These are phyloP conservation scores for Pichia phayaonensis DNA, from an alignment of 805 yeast species.

Conservation along the genomic window DNA sequence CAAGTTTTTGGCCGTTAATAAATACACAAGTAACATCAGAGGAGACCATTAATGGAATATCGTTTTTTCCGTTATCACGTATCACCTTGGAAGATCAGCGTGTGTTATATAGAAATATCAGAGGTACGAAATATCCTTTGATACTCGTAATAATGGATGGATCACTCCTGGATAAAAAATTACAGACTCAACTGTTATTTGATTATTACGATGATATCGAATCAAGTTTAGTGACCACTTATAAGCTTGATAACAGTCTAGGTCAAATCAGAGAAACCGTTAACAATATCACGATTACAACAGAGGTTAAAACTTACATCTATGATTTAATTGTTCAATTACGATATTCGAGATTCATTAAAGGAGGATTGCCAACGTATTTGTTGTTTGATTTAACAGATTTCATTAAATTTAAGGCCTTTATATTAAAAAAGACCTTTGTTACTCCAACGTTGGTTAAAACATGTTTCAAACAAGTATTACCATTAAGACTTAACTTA, in stretches of 20 bases:
- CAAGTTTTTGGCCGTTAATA: background rate
- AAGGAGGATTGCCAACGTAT: conserved; percentile 44
- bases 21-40: background rate
- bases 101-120: background rate
- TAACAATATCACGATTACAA: conserved; percentile 25
- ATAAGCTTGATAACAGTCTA: background rate
- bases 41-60: background rate
- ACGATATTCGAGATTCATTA: conserved; percentile 48
- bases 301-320: conserved; percentile 46
- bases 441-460: conserved; percentile 49
- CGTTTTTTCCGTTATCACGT: background rate
- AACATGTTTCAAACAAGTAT: conserved; percentile 38
- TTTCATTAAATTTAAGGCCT: conserved; percentile 35
- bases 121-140: conserved; percentile 2
- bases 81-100: background rate
- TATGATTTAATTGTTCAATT: conserved; percentile 48
- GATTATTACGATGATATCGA: conserved; percentile 1
- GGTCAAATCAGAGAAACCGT: background rate
- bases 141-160: background rate
- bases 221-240: background rate
- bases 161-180: background rate
- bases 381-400: conserved; percentile 36
- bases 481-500: conserved; percentile 39
- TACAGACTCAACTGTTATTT: conserved; percentile 1
- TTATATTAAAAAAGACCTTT: conserved; percentile 32